A percentile compares a stretch with the other conserved stretches of the same genome.
phyloP scores from a whole-genome alignment of 345 rosid species.

The Syzygium jambos region DNA sequence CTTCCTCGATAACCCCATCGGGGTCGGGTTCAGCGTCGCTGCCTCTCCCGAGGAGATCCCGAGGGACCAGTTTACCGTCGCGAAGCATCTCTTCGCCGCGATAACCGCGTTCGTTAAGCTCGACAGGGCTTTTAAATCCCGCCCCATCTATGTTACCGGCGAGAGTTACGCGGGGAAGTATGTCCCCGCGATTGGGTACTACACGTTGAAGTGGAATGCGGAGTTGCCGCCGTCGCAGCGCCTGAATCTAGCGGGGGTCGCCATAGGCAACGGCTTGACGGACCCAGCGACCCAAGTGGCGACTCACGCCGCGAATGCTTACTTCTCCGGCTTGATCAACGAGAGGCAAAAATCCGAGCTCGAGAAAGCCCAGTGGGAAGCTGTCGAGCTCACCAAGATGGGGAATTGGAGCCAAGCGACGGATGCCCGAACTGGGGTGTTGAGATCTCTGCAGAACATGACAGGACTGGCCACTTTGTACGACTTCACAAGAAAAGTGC shows the following conservation, averaged over 20 bases:
- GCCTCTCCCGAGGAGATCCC: conserved; percentile 50
- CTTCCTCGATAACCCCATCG: conserved; percentile 79
- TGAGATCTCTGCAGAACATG: conserved; percentile 38
- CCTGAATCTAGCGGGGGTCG: conserved; percentile 55
- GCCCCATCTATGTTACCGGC: conserved; percentile 61
- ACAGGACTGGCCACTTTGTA: conserved; percentile 66
- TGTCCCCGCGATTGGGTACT: conserved; percentile 70
- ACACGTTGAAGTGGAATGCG: conserved; percentile 41
- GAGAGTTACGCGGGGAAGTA: conserved; percentile 88
- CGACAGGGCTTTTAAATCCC: conserved; percentile 28
- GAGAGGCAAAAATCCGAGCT: conserved; percentile 50
- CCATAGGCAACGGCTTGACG: conserved; percentile 75
- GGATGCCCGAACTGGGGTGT: conserved; percentile 26
- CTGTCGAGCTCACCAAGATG: conserved; percentile 23
- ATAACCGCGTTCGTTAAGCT: conserved; percentile 35
- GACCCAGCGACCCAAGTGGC: conserved; percentile 53
- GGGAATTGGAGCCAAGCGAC: conserved; percentile 60
- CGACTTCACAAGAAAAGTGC: conserved; percentile 35
- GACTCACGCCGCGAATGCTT: conserved; percentile 50
- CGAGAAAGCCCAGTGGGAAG: conserved; percentile 42
- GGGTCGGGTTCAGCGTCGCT: conserved; percentile 77
- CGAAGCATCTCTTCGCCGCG: conserved; percentile 56
- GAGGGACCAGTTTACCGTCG: conserved; percentile 40
- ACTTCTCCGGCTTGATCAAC: conserved; percentile 54
- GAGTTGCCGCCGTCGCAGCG: conserved; percentile 10